phyloP scores from a whole-genome alignment of 192 early-diverging fungal species.

The Rhizophagus prolifer region DNA sequence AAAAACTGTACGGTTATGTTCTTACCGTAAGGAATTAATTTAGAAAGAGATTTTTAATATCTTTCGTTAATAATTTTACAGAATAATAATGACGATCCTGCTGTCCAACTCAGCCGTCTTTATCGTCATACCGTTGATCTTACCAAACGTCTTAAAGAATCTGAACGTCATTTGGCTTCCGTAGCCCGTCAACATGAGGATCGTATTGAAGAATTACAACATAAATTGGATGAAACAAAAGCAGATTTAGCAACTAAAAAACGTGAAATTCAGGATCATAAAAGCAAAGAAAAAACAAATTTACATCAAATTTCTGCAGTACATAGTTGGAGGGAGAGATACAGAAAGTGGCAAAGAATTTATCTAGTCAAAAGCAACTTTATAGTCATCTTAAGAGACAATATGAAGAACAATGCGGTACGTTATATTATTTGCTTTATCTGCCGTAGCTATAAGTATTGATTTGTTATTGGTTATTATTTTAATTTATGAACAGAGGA shows the following conservation, averaged over 20 bases:
- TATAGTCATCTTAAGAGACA: slow-evolving; percentile 39
- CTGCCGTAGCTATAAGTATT: neutral
- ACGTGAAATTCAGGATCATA: slow-evolving; percentile 43
- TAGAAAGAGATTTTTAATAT: neutral
- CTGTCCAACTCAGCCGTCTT: slow-evolving; percentile 32
- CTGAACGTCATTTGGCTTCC: slow-evolving; percentile 41
- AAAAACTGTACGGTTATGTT: neutral
- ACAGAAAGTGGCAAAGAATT: slow-evolving; percentile 34
- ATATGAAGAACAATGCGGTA: slow-evolving; percentile 47
- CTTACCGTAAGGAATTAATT: neutral
- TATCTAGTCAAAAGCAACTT: slow-evolving; percentile 43
- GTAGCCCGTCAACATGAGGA: slow-evolving; percentile 48
- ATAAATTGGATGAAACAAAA: slow-evolving; percentile 46
- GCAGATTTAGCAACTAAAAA: slow-evolving; percentile 37
- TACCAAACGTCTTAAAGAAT: slow-evolving; percentile 44
- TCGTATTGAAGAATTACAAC: slow-evolving; percentile 41
- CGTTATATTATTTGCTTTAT: slow-evolving; percentile 1
- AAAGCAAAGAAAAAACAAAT: slow-evolving; percentile 45
- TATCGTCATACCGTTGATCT: slow-evolving; percentile 41
- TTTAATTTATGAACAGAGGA: slow-evolving; percentile 31
- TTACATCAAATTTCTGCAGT: slow-evolving; percentile 44
- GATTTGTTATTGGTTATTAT: neutral
- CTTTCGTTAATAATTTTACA: slow-evolving; percentile 5
- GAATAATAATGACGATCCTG: slow-evolving; percentile 29
- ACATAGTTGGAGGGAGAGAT: slow-evolving; percentile 46